Conservation (phyloP, 2,329 filamentous ascomycete species). For the Dryadomyces quercivorus region DNA sequence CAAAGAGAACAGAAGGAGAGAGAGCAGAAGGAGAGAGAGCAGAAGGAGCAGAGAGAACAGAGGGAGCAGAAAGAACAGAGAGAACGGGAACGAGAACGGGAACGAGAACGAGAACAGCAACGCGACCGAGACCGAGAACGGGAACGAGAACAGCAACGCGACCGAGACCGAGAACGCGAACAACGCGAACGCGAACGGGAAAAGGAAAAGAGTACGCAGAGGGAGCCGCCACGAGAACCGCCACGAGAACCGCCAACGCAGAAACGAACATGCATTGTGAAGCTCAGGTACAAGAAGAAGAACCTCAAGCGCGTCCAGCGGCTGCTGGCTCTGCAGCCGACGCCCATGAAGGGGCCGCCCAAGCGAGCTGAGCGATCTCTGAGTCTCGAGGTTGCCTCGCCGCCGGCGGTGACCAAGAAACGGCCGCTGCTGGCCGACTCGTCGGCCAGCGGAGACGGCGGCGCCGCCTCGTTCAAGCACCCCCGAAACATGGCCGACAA, state of each 20-base stretch:
- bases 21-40: neutral
- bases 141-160: neutral
- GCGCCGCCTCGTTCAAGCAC: constrained; percentile 14
- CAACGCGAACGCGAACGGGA: neutral
- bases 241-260: neutral
- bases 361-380: constrained; percentile 26
- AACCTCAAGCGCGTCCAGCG: constrained; percentile 31
- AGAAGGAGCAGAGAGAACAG: too few species aligned
- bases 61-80: too few species aligned
- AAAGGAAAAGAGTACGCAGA: neutral
- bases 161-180: neutral
- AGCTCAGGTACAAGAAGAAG: constrained; percentile 35
- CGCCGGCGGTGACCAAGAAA: constrained; percentile 31
- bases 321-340: constrained; percentile 32
- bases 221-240: neutral
- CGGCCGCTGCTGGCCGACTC: constrained; percentile 27
- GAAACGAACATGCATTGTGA: constrained; percentile 24
- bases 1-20: constrained; percentile 12
- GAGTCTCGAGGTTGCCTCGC: constrained; percentile 28
- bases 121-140: too few species aligned
- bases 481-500: constrained; percentile 29
- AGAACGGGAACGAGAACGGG: too few species aligned
- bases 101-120: too few species aligned
- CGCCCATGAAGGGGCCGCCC: constrained; percentile 22
- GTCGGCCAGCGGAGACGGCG: constrained; percentile 12